Evolutionary conservation across 345 rosid species (phyloP).

Genomic region (Citrus trifoliata): DNA sequence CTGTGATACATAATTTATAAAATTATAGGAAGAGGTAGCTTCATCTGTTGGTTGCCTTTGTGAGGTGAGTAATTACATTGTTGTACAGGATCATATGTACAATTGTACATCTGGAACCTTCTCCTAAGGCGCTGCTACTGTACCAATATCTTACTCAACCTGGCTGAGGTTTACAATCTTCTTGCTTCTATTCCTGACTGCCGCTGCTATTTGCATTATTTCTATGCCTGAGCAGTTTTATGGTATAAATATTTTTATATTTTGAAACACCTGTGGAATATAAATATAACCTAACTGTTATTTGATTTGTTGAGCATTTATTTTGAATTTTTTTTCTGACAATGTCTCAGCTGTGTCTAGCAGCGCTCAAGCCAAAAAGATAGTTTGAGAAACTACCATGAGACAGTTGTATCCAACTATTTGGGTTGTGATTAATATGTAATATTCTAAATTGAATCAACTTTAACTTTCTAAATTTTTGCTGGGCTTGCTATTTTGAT

Average conservation of each 20-base stretch:
- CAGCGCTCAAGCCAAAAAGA: constrained; percentile 7
- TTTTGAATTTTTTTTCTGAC: constrained; percentile 3
- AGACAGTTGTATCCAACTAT: constrained; percentile 10
- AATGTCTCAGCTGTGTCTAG: constrained; percentile 14
- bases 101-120: constrained; percentile 46
- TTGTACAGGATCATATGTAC: constrained; percentile 51
- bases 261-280: not conserved
- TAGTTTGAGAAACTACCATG: constrained; percentile 16
- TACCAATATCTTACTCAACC: constrained; percentile 48
- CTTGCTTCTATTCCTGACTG: constrained; percentile 38
- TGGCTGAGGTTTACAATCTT: constrained; percentile 51
- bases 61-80: constrained; percentile 65
- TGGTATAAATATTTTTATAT: not conserved
- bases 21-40: constrained; percentile 35
- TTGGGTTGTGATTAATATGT: not conserved
- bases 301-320: not conserved
- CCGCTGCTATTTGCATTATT: constrained; percentile 8
- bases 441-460: constrained; percentile 7
- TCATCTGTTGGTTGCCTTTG: constrained; percentile 50
- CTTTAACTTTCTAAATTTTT: not conserved
- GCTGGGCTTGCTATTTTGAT: not conserved
- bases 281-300: not conserved
- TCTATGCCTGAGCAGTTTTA: constrained; percentile 3
- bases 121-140: constrained; percentile 54
- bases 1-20: constrained; percentile 14